Base-by-base conservation (phyloP, 805 yeast genomes). In the Saccharomyces paradoxus region DNA sequence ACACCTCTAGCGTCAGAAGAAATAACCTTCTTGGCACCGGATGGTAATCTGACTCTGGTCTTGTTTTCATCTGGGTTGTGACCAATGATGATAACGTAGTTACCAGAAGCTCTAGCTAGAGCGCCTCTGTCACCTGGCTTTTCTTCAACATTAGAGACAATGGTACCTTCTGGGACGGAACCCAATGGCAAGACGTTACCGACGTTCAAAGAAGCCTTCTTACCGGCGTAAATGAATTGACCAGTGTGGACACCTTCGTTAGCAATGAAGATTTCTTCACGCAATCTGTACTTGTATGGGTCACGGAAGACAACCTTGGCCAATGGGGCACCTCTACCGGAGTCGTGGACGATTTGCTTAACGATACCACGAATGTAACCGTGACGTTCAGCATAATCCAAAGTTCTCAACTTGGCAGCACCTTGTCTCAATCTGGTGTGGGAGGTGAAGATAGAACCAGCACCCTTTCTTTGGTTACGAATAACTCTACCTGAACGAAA, bases 401-500 rank as follows among this genome's bases (percentile, higher is more conserved):
- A 86, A 77, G 96, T 87, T 87, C 99, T 89, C 79, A 92, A 86
- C 89, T 92, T 92, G 77, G 99, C 99, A 77, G 99, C 98, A 79
- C 99, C 99, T 83, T 94, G 89, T 88, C 99, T 90, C 80, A 94
- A 89, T 82, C 98, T 92, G 85, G 98, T 92, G 94, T 92, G 96
- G 74, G 99, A 86, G 77, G 96, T 87, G 90, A 94, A 94, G 86
- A 94, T 90, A 74, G 98, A 92, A 77, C 99, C 98, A 80, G 97
- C 96, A 87, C 98, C 98, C 84, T 94, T 94, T 90, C 99, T 91
- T 87, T 94, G 99, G 87, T 94, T 94, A 84, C 99, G 96, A 84
- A 94, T 94, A 82, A 94, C 99, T 87, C 98, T 89, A 88, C 96
- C 96, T 84, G 71, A 71, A 54, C 28, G 44, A 53, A 61, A 56